These are phyloP conservation scores for Fusarium sterilihyphosum DNA, from an alignment of 2,329 filamentous ascomycete genomes.

Conservation along the genomic window DNA sequence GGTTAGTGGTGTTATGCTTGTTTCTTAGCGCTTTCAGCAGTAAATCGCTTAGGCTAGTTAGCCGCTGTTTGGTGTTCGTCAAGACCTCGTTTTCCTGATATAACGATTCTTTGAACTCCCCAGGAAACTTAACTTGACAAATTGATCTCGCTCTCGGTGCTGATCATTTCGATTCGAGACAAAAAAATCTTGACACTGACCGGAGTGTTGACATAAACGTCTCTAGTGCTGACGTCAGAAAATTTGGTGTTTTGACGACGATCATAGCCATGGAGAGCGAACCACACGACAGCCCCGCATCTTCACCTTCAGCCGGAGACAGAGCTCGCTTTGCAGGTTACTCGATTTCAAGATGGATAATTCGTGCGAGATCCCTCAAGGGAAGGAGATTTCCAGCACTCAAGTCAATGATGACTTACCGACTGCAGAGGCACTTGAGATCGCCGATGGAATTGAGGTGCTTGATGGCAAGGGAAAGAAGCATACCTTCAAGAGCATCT, in stretches of 20 bases:
- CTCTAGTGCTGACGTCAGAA: constrained; percentile 5
- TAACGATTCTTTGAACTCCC: fast-evolving
- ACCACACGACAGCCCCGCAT: not conserved
- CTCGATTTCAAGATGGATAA: not conserved
- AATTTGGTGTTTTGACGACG: not conserved
- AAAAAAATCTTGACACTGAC: not conserved
- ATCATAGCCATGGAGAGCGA: not conserved
- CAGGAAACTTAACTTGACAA: not conserved
- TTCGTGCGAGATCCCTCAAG: not conserved
- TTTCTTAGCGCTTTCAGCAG: not conserved
- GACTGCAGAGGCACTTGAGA: not conserved
- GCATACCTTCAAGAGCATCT: constrained; percentile 24
- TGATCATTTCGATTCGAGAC: not conserved
- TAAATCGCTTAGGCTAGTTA: no score
- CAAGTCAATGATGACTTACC: constrained; percentile 12
- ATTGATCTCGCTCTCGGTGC: fast-evolving
- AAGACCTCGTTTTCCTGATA: fast-evolving
- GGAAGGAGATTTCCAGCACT: not conserved
- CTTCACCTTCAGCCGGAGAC: not conserved
- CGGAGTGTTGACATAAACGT: not conserved
- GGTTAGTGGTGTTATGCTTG: not conserved
- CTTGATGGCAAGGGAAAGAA: constrained; percentile 2
- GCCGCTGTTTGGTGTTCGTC: fast-evolving
- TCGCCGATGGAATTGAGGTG: constrained; percentile 4
- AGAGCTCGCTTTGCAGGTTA: fast-evolving